Conservation (phyloP, 768 basidiomycete species). For the Boletus sp. region DNA sequence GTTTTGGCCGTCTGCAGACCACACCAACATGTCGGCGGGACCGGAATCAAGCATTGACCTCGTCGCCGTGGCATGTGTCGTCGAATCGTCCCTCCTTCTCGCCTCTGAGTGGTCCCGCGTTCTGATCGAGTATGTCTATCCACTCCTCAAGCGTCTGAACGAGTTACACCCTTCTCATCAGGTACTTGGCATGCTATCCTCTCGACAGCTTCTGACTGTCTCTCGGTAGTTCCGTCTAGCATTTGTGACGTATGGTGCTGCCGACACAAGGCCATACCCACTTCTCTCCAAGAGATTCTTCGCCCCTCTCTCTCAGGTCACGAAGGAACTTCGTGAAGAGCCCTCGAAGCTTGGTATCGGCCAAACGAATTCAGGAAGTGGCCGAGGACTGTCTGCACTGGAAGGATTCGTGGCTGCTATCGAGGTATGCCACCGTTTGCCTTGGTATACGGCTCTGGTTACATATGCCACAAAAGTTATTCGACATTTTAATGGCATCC, state of each 20-base stretch:
- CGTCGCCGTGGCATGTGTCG: conserved; percentile 54
- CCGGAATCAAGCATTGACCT: conserved; percentile 27
- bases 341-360: conserved; percentile 57
- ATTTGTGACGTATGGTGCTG: conserved; percentile 61
- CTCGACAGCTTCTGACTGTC: not conserved
- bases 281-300: conserved; percentile 61
- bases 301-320: conserved; percentile 38
- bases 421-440: conserved; percentile 48
- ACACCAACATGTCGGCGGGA: conserved; percentile 18
- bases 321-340: conserved; percentile 46
- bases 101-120: conserved; percentile 51
- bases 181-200: conserved; percentile 27
- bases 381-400: conserved; percentile 61
- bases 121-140: conserved; percentile 46
- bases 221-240: conserved; percentile 42
- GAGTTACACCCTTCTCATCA: conserved; percentile 41
- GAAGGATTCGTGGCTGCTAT: conserved; percentile 70
- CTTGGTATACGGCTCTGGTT: not conserved
- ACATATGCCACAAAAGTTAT: conserved; percentile 39
- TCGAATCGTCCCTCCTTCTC: conserved; percentile 59
- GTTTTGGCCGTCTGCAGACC: not conserved
- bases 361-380: conserved; percentile 46
- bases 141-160: conserved; percentile 50
- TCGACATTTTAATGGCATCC: conserved; percentile 34
- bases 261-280: conserved; percentile 54